Conservation (phyloP, 441 rosid genomes). For the Capsella rubella region DNA sequence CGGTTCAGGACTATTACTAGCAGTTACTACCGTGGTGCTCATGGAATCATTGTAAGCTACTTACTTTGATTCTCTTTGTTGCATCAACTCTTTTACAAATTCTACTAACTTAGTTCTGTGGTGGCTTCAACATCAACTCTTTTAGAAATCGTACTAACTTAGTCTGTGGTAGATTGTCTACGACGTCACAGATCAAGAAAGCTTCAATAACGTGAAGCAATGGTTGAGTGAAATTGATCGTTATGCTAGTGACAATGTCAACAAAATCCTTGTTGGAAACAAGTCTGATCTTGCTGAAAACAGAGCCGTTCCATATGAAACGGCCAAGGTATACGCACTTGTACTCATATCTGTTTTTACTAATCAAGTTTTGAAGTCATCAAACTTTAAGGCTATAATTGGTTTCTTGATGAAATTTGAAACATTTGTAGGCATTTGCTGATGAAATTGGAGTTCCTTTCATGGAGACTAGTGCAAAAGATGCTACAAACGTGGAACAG, state of each 20-base stretch:
- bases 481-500: constrained; percentile 60
- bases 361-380: constrained; percentile 12
- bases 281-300: constrained; percentile 62
- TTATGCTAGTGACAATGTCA: constrained; percentile 65
- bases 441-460: constrained; percentile 70
- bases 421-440: constrained; percentile 54
- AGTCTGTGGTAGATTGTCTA: constrained; percentile 60
- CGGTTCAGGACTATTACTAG: constrained; percentile 78
- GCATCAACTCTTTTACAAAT: neutral
- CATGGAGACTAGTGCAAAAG: constrained; percentile 71
- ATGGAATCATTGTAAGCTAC: constrained; percentile 60
- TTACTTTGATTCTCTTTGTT: constrained; percentile 7
- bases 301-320: constrained; percentile 61
- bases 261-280: constrained; percentile 71
- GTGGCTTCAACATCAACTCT: no score
- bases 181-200: constrained; percentile 69
- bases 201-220: constrained; percentile 69
- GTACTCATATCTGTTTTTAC: neutral
- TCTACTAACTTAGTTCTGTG: constrained; percentile 6
- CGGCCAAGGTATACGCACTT: constrained; percentile 57
- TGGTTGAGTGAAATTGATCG: constrained; percentile 72
- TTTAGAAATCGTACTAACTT: neutral
- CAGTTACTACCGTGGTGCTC: constrained; percentile 80
- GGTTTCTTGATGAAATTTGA: neutral
- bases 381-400: neutral